Percentiles rank a stretch among this genome's conserved stretches.
Evolutionary conservation across 2,329 filamentous ascomycete genomes (phyloP).

Genomic region (Didymellaceae sp.): DNA sequence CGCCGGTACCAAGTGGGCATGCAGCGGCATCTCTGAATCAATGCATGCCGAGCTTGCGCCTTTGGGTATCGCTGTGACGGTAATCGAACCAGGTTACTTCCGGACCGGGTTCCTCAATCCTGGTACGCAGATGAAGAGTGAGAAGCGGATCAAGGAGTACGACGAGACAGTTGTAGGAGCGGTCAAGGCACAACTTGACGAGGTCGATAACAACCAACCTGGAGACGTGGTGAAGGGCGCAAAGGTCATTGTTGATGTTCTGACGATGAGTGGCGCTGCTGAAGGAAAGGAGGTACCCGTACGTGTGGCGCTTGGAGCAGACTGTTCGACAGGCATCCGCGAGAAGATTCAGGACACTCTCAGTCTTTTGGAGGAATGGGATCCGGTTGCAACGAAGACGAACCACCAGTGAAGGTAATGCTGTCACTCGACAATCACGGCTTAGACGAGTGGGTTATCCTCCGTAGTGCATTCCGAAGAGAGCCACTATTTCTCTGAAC

Average conservation of each 20-base stretch:
- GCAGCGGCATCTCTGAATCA: slow-evolving; percentile 53
- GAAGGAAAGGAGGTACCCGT: slow-evolving; percentile 59
- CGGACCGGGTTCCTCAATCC: slow-evolving; percentile 56
- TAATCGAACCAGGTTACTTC: slow-evolving; percentile 60
- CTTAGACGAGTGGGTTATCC: neutral
- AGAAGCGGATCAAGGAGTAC: slow-evolving; percentile 37
- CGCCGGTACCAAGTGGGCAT: slow-evolving; percentile 55
- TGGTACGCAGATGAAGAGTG: slow-evolving; percentile 24
- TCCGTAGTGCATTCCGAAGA: neutral
- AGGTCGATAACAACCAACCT: slow-evolving; percentile 57
- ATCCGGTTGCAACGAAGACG: slow-evolving; percentile 30
- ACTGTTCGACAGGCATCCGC: slow-evolving; percentile 19
- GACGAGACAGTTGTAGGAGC: slow-evolving; percentile 45
- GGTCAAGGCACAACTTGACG: slow-evolving; percentile 41
- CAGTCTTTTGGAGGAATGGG: slow-evolving; percentile 45
- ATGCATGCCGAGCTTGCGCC: slow-evolving; percentile 54
- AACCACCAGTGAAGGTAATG: slow-evolving; percentile 21
- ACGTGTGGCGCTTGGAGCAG: slow-evolving; percentile 59
- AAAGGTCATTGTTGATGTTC: slow-evolving; percentile 61
- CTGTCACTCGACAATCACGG: neutral
- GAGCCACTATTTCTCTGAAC: no score
- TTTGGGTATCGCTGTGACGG: slow-evolving; percentile 53
- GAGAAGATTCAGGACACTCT: slow-evolving; percentile 27
- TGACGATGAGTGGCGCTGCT: slow-evolving; percentile 59
- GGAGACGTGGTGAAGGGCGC: slow-evolving; percentile 64